Base-by-base conservation (phyloP, 2,329 filamentous ascomycete genomes). In the Cytospora piceae region DNA sequence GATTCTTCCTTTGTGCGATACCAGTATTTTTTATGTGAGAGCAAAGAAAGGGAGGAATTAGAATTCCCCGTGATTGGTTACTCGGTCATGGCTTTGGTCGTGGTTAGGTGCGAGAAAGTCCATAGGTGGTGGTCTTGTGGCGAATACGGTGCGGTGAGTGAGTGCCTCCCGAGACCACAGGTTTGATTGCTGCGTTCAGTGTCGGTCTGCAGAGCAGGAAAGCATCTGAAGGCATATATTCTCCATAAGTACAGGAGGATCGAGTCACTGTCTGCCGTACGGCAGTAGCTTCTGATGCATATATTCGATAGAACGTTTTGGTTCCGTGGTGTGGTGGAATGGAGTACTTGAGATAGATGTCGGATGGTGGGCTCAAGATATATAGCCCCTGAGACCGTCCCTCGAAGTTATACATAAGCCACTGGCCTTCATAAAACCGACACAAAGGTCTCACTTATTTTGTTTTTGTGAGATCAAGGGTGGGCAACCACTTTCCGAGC, bases 1-100 rank as follows among this genome's bases (percentile, higher is more conserved):
- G 15, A 27, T 49, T 39, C 29, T 29, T 56, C 34, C 27, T 54
- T 62, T 42, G 31, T 39, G n/a, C 46, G 46, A 49, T 49, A 49
- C 46, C 46, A 49, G 46, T 49, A 46, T 49, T 24, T 14, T 49
- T 4, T 8, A 8, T 49, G 46, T n/a, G n/a, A 49, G n/a, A 49
- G 11, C 2, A 7, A n/a, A 46, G n/a, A 22, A 14, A 49, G 12
- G 46, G n/a, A 5, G 24, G 4, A 20, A 24, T 22, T n/a, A 9
- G 2, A 2, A 46, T 46, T 46, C 42, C 20, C 42, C 20, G 42
- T 46, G 20, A 3, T 42, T 20, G 8, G 32, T 34, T 34, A 9
- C 11, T 34, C 4, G 34, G 34, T 15, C 12, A 12, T 37, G 39
- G 39, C 11, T 15, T 15, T 42, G 39, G 39, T 42, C 20, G 34